Evolutionary conservation across 2,329 filamentous ascomycete genomes (phyloP), one percentile per base, ranked within the genome.

Genomic region (Epichloe glyceriae): DNA sequence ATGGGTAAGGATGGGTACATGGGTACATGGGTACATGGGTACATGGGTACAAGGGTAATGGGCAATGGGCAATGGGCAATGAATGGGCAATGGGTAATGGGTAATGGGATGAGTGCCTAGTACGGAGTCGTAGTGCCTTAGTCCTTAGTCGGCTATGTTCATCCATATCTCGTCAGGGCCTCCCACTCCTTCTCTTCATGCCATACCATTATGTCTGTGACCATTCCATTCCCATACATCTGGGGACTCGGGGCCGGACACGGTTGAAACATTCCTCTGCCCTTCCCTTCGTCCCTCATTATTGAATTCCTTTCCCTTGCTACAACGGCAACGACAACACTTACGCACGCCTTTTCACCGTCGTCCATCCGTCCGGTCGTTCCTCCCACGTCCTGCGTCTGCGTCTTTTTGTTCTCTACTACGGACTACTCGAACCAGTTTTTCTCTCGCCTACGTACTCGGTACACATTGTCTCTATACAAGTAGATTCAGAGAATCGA

Each of bases 231-330:
- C 38, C 39, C 51, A 46, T 43, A 33, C 51, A 38, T 22, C 20
- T 41, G 46, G 30, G 42, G 42, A 46, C 15, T 44, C 42, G 15
- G 33, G 26, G 26, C 15, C 39, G 22, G 26, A 39, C 44, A 39
- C 43, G 15, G 33, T 40, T 46, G 47, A 47, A 53, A 50, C 52
- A 55, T 55, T 56, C 53, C 26, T 30, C 26, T 30, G 33, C 17
- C n/a, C 19, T 41, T 15, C 49, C 40, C 44, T 22, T 49, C 19
- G 49, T 49, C 49, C 20, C 51, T 53, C 12, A 42, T 50, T 41
- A 53, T 54, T 49, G 55, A 53, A 55, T 55, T 56, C 55, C 55
- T 53, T 46, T 51, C 50, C 50, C 51, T 53, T 50, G 47, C 52
- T 47, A 47, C 52, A 44, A 47, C 47, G 14, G 20, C 43, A 50